phyloP scores from a whole-genome alignment of 2,329 filamentous ascomycete species.

The Trichophyton simii region DNA sequence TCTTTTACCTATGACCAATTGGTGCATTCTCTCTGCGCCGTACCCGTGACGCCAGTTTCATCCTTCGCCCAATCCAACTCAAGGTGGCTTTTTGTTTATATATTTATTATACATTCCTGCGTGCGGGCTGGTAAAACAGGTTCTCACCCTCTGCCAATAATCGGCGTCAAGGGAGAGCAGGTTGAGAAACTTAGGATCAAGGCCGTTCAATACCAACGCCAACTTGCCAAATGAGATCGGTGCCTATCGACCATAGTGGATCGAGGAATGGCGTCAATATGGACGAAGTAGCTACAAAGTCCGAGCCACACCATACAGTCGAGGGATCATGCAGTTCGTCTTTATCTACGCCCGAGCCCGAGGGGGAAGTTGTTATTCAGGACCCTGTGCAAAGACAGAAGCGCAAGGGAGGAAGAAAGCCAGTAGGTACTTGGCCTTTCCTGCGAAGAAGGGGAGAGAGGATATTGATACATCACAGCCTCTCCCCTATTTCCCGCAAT shows the following conservation, averaged over 20 bases:
- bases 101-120: background rate
- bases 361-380: constrained; percentile 28
- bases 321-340: constrained; percentile 34
- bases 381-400: constrained; percentile 53
- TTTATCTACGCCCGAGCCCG: constrained; percentile 36
- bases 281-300: constrained; percentile 32
- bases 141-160: background rate
- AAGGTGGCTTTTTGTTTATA: background rate
- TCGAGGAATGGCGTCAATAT: constrained; percentile 29
- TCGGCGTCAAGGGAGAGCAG: background rate
- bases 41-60: background rate
- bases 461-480: constrained; percentile 8
- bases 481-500: constrained; percentile 6
- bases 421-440: constrained; percentile 48
- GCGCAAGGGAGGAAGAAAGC: constrained; percentile 93
- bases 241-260: constrained; percentile 29
- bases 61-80: background rate
- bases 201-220: background rate
- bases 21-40: background rate
- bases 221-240: constrained; percentile 30
- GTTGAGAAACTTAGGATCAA: background rate
- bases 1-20: constrained; percentile 3
- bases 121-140: background rate
- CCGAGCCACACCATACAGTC: constrained; percentile 24
- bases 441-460: constrained; percentile 2